Evolutionary conservation across 1,284 basidiomycete species (phyloP).

Genomic region (Thelephora terrestris): DNA sequence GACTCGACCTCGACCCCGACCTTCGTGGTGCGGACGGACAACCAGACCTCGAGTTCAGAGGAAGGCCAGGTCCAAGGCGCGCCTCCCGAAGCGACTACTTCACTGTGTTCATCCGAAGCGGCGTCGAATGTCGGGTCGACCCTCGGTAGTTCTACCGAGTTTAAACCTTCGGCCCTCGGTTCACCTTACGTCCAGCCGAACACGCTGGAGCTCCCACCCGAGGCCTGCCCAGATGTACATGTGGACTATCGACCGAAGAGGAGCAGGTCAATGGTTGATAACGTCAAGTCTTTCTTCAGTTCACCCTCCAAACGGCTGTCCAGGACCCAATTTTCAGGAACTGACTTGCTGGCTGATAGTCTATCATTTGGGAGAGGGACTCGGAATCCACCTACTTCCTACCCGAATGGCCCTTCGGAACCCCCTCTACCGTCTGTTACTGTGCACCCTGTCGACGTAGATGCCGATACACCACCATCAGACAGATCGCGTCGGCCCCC

Average conservation of each 20-base stretch:
- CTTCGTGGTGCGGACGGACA: too few relatives aligned
- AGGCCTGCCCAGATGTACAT: conserved; percentile 7
- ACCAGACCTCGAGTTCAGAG: not conserved
- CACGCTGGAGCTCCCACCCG: not conserved
- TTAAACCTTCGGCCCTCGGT: not conserved
- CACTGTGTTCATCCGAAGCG: conserved; percentile 36
- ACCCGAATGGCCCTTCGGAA: not conserved
- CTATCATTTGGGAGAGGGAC: too few relatives aligned
- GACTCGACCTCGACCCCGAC: not conserved
- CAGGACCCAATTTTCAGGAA: conserved; percentile 18
- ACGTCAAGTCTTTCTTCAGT: conserved; percentile 33
- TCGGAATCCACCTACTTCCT: not conserved
- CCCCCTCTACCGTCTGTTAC: not conserved
- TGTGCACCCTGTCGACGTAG: too few relatives aligned
- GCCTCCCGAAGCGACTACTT: conserved; percentile 27
- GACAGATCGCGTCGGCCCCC: too few relatives aligned
- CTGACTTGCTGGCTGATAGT: conserved; percentile 6
- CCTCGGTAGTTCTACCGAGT: conserved; percentile 24
- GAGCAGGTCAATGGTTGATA: conserved; percentile 38
- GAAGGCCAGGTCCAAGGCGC: conserved; percentile 13
- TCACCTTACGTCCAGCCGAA: not conserved
- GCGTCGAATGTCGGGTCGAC: conserved; percentile 27
- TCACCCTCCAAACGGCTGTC: conserved; percentile 20
- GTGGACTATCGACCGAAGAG: conserved; percentile 29
- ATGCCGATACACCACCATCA: too few relatives aligned